Percentiles rank a stretch among this genome's conserved stretches.
Conservation (phyloP, 805 yeast genomes). For the Candida maris region DNA sequence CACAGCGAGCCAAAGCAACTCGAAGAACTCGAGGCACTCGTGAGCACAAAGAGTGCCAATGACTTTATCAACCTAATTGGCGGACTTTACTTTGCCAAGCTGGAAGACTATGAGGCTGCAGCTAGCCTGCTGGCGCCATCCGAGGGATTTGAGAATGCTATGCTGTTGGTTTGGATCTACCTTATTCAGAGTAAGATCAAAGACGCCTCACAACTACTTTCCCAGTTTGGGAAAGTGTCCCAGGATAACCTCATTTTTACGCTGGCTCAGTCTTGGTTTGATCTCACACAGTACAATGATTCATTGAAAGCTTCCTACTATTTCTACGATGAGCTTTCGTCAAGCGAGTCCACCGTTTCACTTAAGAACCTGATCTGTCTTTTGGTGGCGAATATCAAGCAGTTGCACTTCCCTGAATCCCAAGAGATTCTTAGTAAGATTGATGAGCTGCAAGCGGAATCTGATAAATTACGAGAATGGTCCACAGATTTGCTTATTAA, state of each 20-base stretch:
- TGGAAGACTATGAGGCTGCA: conserved; percentile 41
- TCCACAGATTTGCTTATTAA: conserved; percentile 55
- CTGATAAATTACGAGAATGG: conserved; percentile 17
- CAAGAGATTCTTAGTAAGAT: conserved; percentile 53
- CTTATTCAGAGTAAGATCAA: conserved; percentile 41
- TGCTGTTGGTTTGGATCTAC: conserved; percentile 36
- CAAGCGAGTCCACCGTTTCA: conserved; percentile 44
- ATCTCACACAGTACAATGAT: conserved; percentile 39
- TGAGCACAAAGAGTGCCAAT: conserved; percentile 18
- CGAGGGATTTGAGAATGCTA: conserved; percentile 37
- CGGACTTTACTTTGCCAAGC: conserved; percentile 24
- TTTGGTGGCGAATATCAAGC: conserved; percentile 71
- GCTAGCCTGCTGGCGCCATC: conserved; percentile 33
- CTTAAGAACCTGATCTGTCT: conserved; percentile 54
- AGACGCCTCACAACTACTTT: conserved; percentile 44
- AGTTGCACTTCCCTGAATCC: conserved; percentile 81
- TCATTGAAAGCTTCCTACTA: conserved; percentile 49
- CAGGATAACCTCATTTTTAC: conserved; percentile 76
- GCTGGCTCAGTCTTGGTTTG: conserved; percentile 69
- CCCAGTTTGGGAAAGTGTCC: conserved; percentile 44
- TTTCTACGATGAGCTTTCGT: conserved; percentile 78
- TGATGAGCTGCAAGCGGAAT: conserved; percentile 18
- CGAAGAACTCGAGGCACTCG: conserved; percentile 18
- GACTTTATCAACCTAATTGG: conserved; percentile 16
- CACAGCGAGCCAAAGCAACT: conserved; percentile 10